Base-by-base conservation (phyloP, 176 grass and related monocot genomes). In the Saccharum spontaneum region DNA sequence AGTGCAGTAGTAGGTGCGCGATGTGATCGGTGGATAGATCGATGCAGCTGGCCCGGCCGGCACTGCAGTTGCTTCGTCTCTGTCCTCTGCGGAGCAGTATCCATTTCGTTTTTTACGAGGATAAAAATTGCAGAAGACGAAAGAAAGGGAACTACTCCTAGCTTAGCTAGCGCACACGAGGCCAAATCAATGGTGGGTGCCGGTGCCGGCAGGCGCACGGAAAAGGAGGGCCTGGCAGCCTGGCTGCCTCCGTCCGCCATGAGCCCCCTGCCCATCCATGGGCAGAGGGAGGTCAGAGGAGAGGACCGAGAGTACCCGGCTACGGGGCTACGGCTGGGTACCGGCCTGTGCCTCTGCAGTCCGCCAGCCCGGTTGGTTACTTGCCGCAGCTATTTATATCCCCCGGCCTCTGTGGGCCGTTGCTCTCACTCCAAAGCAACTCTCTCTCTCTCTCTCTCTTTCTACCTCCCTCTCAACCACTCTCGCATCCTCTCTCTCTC, bases 301-400 rank as follows among this genome's bases (percentile, higher is more conserved):
- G 50, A 55, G 50, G 50, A 55, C 50, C 50, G 17, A 55, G 50
- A 55, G 50, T 20, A 55, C 57, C 1, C n/a, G 43, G 24, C 26
- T 15, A 30, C 66, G 4, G 22, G 71, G 14, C 63, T 61, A 28
- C 72, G 78, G 59, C 57, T 41, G 15, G 48, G 60, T 71, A 50
- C 85, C 79, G 84, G 66, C 73, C 84, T 74, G 84, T 90, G 79
- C 73, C 73, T n/a, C 49, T 33, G 12, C 22, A 23, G 22, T 60
- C 20, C n/a, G n/a, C n/a, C n/a, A n/a, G n/a, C n/a, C 81, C 81
- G 59, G 84, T 79, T 80, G 7, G 18, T 60, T 79, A 36, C 14
- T 36, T 14, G 23, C 23, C 9, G 60, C 20, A 54, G 41, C 85
- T 90, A 93, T 90, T 93, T 90, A 93, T 90, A 93, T 36, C 82